A percentile compares a stretch with the other conserved stretches of the same genome.
Evolutionary conservation across 116 monocot species (phyloP).

Genomic region (Phalaenopsis hybrid): DNA sequence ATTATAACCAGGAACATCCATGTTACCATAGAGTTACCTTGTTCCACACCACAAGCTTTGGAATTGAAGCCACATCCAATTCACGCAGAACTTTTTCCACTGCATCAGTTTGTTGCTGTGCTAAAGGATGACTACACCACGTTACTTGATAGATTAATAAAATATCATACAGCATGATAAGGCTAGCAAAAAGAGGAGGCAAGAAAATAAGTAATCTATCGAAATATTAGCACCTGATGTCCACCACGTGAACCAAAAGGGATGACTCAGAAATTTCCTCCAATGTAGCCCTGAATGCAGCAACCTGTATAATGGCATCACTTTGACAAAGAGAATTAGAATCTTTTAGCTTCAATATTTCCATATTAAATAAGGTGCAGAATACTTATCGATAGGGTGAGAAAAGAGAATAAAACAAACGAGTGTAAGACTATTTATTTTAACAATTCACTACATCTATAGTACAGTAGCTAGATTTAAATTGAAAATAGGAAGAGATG

Average conservation of each 20-base stretch:
- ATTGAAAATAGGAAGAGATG: too few species aligned
- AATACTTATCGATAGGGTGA: not conserved
- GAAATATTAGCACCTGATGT: slow-evolving; percentile 60
- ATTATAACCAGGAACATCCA: too few species aligned
- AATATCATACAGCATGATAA: not conserved
- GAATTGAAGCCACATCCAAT: slow-evolving; percentile 74
- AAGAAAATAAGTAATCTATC: not conserved
- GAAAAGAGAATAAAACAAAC: not conserved
- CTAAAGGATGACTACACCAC: slow-evolving; percentile 75
- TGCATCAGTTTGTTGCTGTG: slow-evolving; percentile 77
- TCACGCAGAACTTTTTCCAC: slow-evolving; percentile 79
- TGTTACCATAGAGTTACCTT: slow-evolving; percentile 42
- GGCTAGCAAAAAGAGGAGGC: not conserved
- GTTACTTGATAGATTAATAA: slow-evolving; percentile 15
- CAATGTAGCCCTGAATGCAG: slow-evolving; percentile 93
- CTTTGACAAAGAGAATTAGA: slow-evolving; percentile 8
- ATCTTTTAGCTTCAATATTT: slow-evolving; percentile 2
- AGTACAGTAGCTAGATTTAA: too few species aligned
- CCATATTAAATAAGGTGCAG: not conserved
- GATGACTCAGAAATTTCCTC: slow-evolving; percentile 97
- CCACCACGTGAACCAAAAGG: slow-evolving; percentile 88
- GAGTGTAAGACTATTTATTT: too few species aligned
- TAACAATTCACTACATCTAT: too few species aligned
- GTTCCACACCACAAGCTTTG: slow-evolving; percentile 89
- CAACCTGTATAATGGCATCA: slow-evolving; percentile 49